Percentiles rank a stretch among this genome's conserved stretches.
Conservation (phyloP, 2,329 filamentous ascomycete species). For the Neonectria punicea region DNA sequence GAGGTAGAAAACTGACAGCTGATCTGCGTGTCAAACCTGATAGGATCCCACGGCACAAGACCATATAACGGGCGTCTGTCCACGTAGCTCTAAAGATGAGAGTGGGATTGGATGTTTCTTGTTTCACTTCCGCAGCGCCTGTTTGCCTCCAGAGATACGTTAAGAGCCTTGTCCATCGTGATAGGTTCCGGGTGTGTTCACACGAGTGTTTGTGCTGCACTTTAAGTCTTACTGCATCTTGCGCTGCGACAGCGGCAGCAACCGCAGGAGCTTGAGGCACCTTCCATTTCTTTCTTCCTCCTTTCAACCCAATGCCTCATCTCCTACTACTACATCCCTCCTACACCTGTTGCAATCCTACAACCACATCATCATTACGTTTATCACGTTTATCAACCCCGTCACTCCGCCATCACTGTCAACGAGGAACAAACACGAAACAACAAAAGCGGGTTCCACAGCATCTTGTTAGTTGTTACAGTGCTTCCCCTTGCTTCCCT, state of each 20-base stretch:
- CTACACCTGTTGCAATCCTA: background rate
- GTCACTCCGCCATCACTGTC: background rate
- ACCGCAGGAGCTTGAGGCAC: background rate
- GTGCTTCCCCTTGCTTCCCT: background rate
- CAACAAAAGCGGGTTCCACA: conserved; percentile 5
- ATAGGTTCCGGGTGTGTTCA: background rate
- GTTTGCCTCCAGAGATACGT: background rate
- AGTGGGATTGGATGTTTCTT: background rate
- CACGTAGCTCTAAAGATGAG: background rate
- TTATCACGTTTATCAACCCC: background rate
- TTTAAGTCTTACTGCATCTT: background rate
- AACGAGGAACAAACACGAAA: conserved; percentile 1
- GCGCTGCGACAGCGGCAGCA: background rate
- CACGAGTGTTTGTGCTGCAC: background rate
- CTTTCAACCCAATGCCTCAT: background rate
- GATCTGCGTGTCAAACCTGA: conserved; percentile 1
- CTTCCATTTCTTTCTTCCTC: background rate
- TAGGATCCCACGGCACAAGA: conserved; percentile 3
- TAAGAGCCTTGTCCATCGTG: background rate
- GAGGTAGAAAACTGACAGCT: background rate
- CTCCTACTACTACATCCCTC: background rate
- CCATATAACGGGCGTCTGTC: conserved; percentile 8
- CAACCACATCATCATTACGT: background rate
- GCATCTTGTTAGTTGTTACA: background rate
- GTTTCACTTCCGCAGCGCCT: background rate